phyloP scores from a whole-genome alignment of 257 asterid genomes.

The Eustoma russellianum region DNA sequence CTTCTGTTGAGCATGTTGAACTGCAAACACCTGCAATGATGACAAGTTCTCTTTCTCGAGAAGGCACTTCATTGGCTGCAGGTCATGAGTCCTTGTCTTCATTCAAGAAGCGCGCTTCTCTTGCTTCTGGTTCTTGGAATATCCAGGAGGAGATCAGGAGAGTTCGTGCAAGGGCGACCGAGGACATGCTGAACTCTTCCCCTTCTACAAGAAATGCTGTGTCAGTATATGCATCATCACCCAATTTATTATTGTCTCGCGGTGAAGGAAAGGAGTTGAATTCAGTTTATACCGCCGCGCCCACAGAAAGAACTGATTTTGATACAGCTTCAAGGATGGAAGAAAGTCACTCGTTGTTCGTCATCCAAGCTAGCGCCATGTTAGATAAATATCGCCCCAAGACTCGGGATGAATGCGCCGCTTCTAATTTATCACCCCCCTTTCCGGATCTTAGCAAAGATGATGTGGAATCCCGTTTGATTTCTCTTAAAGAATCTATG shows the following conservation, averaged over 20 bases:
- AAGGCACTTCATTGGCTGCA: conserved; percentile 39
- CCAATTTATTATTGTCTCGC: conserved; percentile 17
- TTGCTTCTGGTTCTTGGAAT: conserved; percentile 78
- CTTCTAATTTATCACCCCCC: too few species aligned
- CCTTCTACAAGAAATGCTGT: conserved; percentile 43
- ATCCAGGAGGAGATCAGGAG: conserved; percentile 71
- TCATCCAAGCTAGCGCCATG: too few species aligned
- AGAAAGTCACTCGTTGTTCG: too few species aligned
- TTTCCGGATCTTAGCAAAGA: too few species aligned
- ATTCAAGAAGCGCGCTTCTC: conserved; percentile 50
- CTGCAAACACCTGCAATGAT: conserved; percentile 40
- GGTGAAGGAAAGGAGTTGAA: conserved; percentile 20
- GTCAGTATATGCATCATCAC: conserved; percentile 23
- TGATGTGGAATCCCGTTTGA: too few species aligned
- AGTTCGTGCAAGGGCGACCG: conserved; percentile 71
- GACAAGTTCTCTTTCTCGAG: conserved; percentile 33
- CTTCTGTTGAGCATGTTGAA: conserved; percentile 30
- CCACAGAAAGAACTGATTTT: too few species aligned
- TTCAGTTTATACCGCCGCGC: conserved; percentile 1
- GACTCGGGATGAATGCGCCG: too few species aligned
- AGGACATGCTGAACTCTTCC: conserved; percentile 45
- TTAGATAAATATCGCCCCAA: too few species aligned
- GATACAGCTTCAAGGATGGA: too few species aligned
- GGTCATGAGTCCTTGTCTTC: conserved; percentile 38
- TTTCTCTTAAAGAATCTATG: too few species aligned